Evolutionary conservation across 495 filamentous ascomycete genomes (phyloP), one percentile per base, ranked within the genome.

Genomic region (Penicillium daleae): DNA sequence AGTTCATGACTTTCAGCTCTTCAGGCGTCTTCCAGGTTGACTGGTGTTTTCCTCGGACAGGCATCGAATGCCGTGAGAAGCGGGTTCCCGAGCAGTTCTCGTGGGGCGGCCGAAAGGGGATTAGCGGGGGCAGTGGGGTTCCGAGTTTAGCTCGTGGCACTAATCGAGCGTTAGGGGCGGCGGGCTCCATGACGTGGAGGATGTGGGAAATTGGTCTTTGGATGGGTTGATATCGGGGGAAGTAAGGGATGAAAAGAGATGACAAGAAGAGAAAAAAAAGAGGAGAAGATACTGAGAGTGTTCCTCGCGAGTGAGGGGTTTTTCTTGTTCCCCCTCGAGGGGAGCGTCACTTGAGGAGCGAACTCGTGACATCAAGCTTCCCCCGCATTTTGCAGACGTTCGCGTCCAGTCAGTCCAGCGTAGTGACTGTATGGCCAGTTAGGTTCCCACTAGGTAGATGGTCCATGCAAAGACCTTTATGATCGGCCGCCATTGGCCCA

Each of bases 1-100:
- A 19, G 42, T 24, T 46, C n/a, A 6, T 26, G 29, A n/a, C 6
- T n/a, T 10, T 35, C 31, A 31, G 51, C 24, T 27, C 24, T 50
- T 50, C 29, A 13, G n/a, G 10, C 10, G 22, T 26, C 46, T 27
- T 49, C 17, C 6, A 21, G 8, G 3, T 4, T 13, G 10, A n/a
- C 12, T 19, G 22, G 24, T 37, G 59, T 61, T 61, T 66, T 55
- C 63, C 63, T 65, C 64, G 64, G 60, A 48, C 59, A 35, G 51
- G 29, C 46, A n/a, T n/a, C n/a, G 4, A 24, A 26, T 17, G 22
- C 2, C 10, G 22, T 50, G 13, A 4, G 26, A 22, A 22, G 24
- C 62, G 55, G 68, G 56, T 59, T 64, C 63, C 66, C 70, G 72
- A 70, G 13, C 53, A 29, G 55, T 73, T 71, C 65, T 75, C 72